These are phyloP conservation scores for Actinomucor elegans DNA, from an alignment of 371 early-diverging fungal species.

Conservation along the genomic window DNA sequence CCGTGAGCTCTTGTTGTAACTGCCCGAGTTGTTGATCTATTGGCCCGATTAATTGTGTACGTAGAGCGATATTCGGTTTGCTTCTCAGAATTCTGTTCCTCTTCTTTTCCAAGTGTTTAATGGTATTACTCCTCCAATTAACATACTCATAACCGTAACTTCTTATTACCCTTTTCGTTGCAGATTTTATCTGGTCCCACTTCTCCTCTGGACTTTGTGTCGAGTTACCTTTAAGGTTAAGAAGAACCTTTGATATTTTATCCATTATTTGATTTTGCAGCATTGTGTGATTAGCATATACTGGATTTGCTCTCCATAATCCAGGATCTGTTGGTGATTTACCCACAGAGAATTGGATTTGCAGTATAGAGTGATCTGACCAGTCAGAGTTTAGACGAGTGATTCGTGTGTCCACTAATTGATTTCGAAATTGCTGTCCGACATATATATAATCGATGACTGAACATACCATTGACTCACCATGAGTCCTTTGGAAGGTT, in stretches of 20 bases:
- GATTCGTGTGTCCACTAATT: background rate
- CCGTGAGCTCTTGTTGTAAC: background rate
- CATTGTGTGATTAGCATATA: background rate
- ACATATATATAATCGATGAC: conserved; percentile 3
- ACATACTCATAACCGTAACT: background rate
- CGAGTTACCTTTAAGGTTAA: background rate
- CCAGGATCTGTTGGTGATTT: conserved; percentile 1
- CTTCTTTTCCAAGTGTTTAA: background rate
- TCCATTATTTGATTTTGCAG: background rate
- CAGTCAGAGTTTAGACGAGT: background rate
- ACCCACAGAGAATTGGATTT: background rate
- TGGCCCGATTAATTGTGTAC: too few relatives aligned
- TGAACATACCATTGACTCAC: too few relatives aligned
- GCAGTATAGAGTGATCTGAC: background rate
- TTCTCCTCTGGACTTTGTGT: background rate
- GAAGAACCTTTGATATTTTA: background rate
- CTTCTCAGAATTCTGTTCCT: background rate
- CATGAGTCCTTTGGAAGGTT: too few relatives aligned
- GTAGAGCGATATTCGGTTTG: too few relatives aligned
- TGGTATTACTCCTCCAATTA: background rate
- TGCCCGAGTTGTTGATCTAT: background rate
- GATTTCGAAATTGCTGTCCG: background rate
- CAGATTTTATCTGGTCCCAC: conserved; percentile 9
- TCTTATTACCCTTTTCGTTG: background rate
- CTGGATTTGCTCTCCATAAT: conserved; percentile 11